Evolutionary conservation across 2,329 filamentous ascomycete species (phyloP).

Genomic region (Xylariaceae sp.): DNA sequence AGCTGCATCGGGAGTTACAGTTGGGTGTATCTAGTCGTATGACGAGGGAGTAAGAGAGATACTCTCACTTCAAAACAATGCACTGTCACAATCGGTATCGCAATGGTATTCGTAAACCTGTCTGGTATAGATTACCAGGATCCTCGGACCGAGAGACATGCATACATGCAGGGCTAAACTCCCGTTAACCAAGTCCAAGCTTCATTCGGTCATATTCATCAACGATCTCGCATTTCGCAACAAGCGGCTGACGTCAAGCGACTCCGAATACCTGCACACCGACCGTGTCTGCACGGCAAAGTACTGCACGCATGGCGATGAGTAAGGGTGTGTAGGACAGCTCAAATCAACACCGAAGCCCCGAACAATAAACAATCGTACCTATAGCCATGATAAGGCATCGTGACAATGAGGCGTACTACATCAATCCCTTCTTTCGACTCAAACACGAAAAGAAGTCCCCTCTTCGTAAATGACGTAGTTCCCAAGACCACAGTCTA

Average conservation of each 20-base stretch:
- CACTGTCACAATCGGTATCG: neutral
- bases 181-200: neutral
- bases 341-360: neutral
- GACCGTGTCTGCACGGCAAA: neutral
- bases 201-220: neutral
- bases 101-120: too few species aligned
- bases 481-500: neutral
- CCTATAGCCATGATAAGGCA: too few species aligned
- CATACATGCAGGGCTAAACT: neutral
- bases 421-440: neutral
- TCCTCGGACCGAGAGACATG: slow-evolving; percentile 10
- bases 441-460: neutral
- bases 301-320: neutral
- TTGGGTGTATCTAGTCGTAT: slow-evolving; percentile 32
- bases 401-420: neutral
- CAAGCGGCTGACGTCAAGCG: slow-evolving; percentile 14
- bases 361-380: neutral
- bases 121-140: neutral
- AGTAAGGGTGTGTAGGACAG: neutral
- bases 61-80: neutral
- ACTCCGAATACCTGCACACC: slow-evolving; percentile 6
- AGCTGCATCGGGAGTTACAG: slow-evolving; percentile 32
- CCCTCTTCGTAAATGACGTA: slow-evolving; percentile 16
- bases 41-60: slow-evolving; percentile 20
- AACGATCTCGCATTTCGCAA: neutral